A percentile compares a stretch with the other conserved stretches of the same genome.
Conservation (phyloP, 768 basidiomycete genomes). For the Tubosaeta brunneosetosa region DNA sequence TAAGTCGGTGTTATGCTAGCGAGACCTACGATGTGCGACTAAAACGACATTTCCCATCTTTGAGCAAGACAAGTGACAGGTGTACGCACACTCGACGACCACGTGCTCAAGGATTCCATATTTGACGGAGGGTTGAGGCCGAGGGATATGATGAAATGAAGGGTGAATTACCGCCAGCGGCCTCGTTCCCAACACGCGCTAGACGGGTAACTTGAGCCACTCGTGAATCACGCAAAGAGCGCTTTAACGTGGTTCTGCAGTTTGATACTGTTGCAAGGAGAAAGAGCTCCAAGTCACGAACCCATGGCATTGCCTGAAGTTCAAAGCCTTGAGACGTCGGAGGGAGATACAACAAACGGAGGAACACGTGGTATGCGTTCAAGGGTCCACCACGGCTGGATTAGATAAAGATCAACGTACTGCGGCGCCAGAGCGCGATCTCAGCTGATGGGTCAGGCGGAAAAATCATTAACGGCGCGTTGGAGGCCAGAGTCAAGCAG, state of each 20-base stretch:
- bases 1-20: neutral
- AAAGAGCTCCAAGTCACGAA: neutral
- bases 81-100: slow-evolving; percentile 10
- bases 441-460: slow-evolving; percentile 15
- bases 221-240: slow-evolving; percentile 4
- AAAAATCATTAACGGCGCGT: slow-evolving; percentile 21
- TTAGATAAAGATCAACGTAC: slow-evolving; percentile 25
- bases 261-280: neutral
- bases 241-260: neutral
- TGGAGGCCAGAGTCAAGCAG: slow-evolving; percentile 13
- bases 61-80: slow-evolving; percentile 9
- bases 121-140: slow-evolving; percentile 19
- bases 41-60: no score
- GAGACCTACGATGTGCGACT: neutral
- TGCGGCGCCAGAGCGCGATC: slow-evolving; percentile 20
- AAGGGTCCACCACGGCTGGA: slow-evolving; percentile 11
- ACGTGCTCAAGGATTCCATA: slow-evolving; percentile 13
- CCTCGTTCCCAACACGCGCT: slow-evolving; percentile 29
- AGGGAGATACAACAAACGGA: neutral
- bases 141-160: slow-evolving; percentile 19
- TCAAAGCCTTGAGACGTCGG: neutral
- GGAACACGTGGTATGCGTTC: slow-evolving; percentile 13
- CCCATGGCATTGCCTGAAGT: slow-evolving; percentile 2
- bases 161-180: slow-evolving; percentile 22
- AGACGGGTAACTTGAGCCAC: slow-evolving; percentile 17